These are phyloP conservation scores for Clitoria ternatea DNA, from an alignment of 306 rosid species.

Conservation along the genomic window DNA sequence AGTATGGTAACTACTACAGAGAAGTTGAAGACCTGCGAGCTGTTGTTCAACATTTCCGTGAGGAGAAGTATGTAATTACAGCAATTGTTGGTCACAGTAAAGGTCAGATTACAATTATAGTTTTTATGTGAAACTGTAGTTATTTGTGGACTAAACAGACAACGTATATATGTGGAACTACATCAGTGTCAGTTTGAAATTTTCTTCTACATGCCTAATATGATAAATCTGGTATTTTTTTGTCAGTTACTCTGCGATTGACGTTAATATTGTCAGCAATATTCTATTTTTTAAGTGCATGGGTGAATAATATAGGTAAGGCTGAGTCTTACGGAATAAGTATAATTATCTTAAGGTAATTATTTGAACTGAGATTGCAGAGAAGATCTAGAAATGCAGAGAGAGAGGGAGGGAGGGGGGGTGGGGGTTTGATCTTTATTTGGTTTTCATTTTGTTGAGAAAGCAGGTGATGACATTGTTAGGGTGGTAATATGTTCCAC, in stretches of 20 bases:
- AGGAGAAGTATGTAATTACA: conserved; percentile 37
- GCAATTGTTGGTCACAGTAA: conserved; percentile 90
- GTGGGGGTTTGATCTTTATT: not conserved
- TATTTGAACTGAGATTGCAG: not conserved
- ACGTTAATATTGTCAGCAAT: not conserved
- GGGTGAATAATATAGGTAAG: not conserved
- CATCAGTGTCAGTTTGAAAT: conserved; percentile 2
- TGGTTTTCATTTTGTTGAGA: conserved; percentile 7
- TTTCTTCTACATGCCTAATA: not conserved
- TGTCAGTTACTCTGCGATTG: not conserved
- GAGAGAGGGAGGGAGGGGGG: not conserved
- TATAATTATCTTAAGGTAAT: not conserved
- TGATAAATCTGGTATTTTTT: not conserved
- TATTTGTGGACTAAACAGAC: conserved; percentile 11
- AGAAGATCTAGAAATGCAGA: not conserved
- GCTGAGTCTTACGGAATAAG: not conserved
- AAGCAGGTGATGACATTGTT: not conserved
- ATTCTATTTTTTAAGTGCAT: conserved; percentile 11
- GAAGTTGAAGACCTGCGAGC: conserved; percentile 76
- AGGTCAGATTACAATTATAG: conserved; percentile 45
- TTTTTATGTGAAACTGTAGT: conserved; percentile 13
- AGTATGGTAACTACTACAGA: conserved; percentile 77
- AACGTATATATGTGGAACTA: not conserved
- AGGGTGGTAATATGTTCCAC: not conserved
- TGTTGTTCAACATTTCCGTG: conserved; percentile 59